These are phyloP conservation scores for Dianthus caryophyllus DNA, from an alignment of 148 eudicot genomes.

Conservation along the genomic window DNA sequence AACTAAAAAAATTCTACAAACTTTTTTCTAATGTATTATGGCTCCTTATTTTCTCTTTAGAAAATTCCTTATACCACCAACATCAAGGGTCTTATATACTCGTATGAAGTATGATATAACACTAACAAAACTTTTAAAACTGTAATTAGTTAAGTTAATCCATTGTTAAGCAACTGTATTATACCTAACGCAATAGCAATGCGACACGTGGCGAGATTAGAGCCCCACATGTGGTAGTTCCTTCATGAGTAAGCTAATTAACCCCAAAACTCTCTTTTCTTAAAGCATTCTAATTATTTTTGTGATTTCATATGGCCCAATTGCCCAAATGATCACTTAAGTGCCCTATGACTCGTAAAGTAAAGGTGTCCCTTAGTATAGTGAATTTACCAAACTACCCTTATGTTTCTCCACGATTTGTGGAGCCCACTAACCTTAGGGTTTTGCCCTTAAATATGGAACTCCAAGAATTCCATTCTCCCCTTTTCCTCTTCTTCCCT, in stretches of 20 bases:
- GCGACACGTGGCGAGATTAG: not conserved
- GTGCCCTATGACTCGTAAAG: constrained; percentile 33
- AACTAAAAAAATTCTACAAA: too few relatives aligned
- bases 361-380: too few relatives aligned
- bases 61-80: too few relatives aligned
- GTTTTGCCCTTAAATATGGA: constrained; percentile 35
- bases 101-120: too few relatives aligned
- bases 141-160: not conserved
- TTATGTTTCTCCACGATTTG: constrained; percentile 5
- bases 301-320: constrained; percentile 11
- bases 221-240: constrained; percentile 18
- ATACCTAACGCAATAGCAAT: too few relatives aligned
- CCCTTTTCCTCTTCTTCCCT: constrained; percentile 53
- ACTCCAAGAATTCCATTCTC: constrained; percentile 41
- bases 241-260: constrained; percentile 47
- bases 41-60: too few relatives aligned
- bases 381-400: constrained; percentile 26
- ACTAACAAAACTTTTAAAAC: too few relatives aligned
- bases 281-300: not conserved
- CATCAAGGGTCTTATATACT: too few relatives aligned
- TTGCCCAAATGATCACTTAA: constrained; percentile 22
- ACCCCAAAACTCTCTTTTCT: constrained; percentile 20
- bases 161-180: not conserved
- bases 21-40: too few relatives aligned
- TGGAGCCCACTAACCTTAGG: constrained; percentile 24